phyloP scores from a whole-genome alignment of 495 filamentous ascomycete species.

The Geoglossum glabrum region DNA sequence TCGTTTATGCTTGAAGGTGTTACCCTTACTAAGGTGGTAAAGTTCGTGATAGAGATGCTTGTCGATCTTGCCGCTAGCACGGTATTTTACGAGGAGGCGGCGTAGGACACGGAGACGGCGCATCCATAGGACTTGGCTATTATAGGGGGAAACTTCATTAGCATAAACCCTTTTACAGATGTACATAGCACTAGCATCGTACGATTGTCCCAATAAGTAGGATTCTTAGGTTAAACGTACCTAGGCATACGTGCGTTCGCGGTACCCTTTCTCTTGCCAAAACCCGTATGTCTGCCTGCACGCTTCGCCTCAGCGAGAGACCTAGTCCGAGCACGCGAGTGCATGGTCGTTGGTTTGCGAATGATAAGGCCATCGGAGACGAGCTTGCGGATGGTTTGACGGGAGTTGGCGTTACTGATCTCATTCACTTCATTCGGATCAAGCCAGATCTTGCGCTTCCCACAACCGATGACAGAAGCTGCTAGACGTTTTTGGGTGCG shows the following conservation, averaged over 20 bases:
- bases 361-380: slow-evolving; percentile 99
- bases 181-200: not conserved
- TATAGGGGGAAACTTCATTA: slow-evolving; percentile 7
- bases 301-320: slow-evolving; percentile 76
- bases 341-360: slow-evolving; percentile 98
- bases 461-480: slow-evolving; percentile 91
- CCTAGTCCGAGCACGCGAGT: slow-evolving; percentile 88
- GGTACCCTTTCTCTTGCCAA: slow-evolving; percentile 99
- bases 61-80: slow-evolving; percentile 98
- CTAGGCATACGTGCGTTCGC: slow-evolving; percentile 97
- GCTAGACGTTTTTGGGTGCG: slow-evolving; percentile 99
- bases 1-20: slow-evolving; percentile 99
- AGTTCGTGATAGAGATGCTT: slow-evolving; percentile 99
- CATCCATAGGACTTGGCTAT: slow-evolving; percentile 95
- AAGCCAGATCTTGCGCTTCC: slow-evolving; percentile 99
- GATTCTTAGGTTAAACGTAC: slow-evolving; percentile 30
- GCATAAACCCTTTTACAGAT: not conserved
- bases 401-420: slow-evolving; percentile 99
- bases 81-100: slow-evolving; percentile 97
- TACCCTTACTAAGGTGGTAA: slow-evolving; percentile 99
- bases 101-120: slow-evolving; percentile 97
- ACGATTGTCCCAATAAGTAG: not conserved
- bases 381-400: slow-evolving; percentile 99
- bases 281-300: slow-evolving; percentile 88
- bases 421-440: slow-evolving; percentile 98